Conservation (phyloP, 2,329 filamentous ascomycete species). For the Diaporthe vexans region DNA sequence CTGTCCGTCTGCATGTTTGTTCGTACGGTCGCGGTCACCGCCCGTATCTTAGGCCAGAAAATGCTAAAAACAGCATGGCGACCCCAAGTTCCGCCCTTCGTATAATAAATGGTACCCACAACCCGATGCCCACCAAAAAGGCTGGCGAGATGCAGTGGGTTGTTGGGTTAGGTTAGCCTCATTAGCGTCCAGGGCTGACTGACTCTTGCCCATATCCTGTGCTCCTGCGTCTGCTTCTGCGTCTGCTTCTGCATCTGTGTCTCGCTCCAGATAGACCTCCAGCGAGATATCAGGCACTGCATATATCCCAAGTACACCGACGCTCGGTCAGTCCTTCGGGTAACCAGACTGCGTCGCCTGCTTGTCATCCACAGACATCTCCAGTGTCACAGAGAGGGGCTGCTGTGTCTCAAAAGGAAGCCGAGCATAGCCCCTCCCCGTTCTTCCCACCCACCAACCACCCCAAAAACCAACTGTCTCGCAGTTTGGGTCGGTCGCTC, state of each 20-base stretch:
- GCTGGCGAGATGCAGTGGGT: slow-evolving; percentile 29
- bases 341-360: slow-evolving; percentile 8
- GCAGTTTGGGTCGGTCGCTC: neutral
- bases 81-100: slow-evolving; percentile 27
- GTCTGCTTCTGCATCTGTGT: neutral
- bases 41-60: neutral
- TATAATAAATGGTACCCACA: slow-evolving; percentile 28
- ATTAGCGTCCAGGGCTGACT: slow-evolving; percentile 17
- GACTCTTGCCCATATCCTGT: neutral
- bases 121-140: slow-evolving; percentile 8
- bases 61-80: slow-evolving; percentile 27
- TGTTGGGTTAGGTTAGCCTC: slow-evolving; percentile 32
- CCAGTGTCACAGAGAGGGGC: slow-evolving; percentile 31
- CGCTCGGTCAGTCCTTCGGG: slow-evolving; percentile 21
- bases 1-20: neutral
- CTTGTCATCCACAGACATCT: slow-evolving; percentile 4
- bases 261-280: neutral
- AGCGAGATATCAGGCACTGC: neutral
- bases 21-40: neutral
- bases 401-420: slow-evolving; percentile 23
- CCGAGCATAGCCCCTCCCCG: slow-evolving; percentile 20
- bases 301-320: neutral
- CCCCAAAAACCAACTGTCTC: neutral
- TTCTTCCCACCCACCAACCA: neutral
- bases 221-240: neutral